Percentiles rank a stretch among this genome's conserved stretches.
These are phyloP conservation scores for Fusarium cyanostomum DNA, from an alignment of 2,329 filamentous ascomycete species.

Conservation along the genomic window DNA sequence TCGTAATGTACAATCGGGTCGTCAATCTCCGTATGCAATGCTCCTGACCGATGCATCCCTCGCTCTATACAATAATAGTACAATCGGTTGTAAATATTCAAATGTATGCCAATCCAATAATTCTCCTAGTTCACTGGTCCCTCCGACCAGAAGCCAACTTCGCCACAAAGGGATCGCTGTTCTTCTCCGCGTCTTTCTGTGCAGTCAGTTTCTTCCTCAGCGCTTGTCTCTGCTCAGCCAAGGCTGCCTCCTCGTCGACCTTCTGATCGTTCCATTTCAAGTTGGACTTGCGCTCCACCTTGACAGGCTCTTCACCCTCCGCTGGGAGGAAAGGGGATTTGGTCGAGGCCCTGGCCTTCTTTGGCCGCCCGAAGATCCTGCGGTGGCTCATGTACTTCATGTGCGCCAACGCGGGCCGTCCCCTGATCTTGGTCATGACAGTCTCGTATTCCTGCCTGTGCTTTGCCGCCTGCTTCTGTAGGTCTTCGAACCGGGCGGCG, in stretches of 20 bases:
- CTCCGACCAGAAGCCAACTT: conserved; percentile 19
- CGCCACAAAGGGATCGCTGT: conserved; percentile 19
- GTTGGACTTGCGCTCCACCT: conserved; percentile 1
- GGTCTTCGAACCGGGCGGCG: conserved; percentile 28
- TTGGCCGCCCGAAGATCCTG: conserved; percentile 42
- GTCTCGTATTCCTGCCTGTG: conserved; percentile 41
- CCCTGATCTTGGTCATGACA: conserved; percentile 45
- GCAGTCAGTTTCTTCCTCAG: conserved; percentile 11
- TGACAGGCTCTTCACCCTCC: not conserved
- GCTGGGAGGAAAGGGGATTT: conserved; percentile 29
- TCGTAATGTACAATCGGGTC: conserved; percentile 26
- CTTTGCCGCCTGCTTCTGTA: conserved; percentile 38
- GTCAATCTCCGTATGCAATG: conserved; percentile 2
- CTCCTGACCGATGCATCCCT: conserved; percentile 16
- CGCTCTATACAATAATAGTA: conserved; percentile 36
- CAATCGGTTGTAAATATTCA: conserved; percentile 23
- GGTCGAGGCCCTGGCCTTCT: conserved; percentile 26
- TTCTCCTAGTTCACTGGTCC: conserved; percentile 7
- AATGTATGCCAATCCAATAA: conserved; percentile 12
- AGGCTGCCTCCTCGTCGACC: conserved; percentile 16
- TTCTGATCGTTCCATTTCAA: conserved; percentile 10
- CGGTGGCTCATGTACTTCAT: conserved; percentile 44
- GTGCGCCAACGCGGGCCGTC: conserved; percentile 36
- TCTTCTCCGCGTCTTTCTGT: conserved; percentile 4
- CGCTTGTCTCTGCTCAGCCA: conserved; percentile 13